phyloP scores from a whole-genome alignment of 2,329 filamentous ascomycete genomes.

The Diaporthe capsici region DNA sequence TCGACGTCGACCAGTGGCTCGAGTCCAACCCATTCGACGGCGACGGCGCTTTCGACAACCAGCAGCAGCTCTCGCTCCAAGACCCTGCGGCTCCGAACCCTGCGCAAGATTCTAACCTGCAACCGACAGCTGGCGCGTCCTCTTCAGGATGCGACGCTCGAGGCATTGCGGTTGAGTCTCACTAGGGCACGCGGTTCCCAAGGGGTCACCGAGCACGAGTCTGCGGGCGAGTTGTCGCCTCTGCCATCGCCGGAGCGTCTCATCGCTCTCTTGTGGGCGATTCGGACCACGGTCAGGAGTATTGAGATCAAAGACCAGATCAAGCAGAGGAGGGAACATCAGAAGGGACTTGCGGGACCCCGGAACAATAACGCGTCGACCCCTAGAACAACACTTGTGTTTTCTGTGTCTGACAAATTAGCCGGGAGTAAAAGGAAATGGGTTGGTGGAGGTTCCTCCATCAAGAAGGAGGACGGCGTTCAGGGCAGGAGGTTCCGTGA shows the following conservation, averaged over 20 bases:
- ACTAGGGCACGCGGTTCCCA: slow-evolving; percentile 38
- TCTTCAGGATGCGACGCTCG: slow-evolving; percentile 80
- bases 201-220: slow-evolving; percentile 25
- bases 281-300: slow-evolving; percentile 59
- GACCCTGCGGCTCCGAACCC: slow-evolving; percentile 73
- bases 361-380: slow-evolving; percentile 31
- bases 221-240: slow-evolving; percentile 33
- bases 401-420: slow-evolving; percentile 34
- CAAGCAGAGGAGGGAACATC: slow-evolving; percentile 15
- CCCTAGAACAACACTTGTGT: slow-evolving; percentile 23
- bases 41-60: slow-evolving; percentile 65
- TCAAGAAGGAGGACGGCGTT: slow-evolving; percentile 22
- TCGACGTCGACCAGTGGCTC: slow-evolving; percentile 68
- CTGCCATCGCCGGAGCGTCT: slow-evolving; percentile 56
- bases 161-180: slow-evolving; percentile 74
- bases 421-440: slow-evolving; percentile 39
- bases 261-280: slow-evolving; percentile 62
- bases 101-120: slow-evolving; percentile 78
- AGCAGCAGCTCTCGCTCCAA: slow-evolving; percentile 61
- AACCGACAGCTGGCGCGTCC: slow-evolving; percentile 82
- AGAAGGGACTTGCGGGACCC: slow-evolving; percentile 27
- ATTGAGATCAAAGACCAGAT: slow-evolving; percentile 46
- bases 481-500: slow-evolving; percentile 33
- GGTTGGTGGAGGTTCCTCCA: slow-evolving; percentile 7
- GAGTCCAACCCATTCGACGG: slow-evolving; percentile 58